Percentiles rank a stretch among this genome's conserved stretches.
Conservation (phyloP, 2,329 filamentous ascomycete genomes). For the Mariannaea sp. region DNA sequence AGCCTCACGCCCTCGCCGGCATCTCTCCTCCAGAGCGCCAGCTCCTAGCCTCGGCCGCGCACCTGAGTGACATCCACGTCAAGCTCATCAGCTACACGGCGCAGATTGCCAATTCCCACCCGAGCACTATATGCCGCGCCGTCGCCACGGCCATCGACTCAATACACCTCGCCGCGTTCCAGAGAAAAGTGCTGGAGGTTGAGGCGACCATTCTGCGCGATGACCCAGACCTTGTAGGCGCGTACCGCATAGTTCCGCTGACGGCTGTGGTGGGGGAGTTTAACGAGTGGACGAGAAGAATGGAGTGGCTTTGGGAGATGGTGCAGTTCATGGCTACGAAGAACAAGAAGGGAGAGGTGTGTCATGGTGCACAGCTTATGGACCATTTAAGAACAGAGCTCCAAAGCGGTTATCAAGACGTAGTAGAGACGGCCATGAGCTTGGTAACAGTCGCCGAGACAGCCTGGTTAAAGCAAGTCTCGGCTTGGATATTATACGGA, state of each 20-base stretch:
- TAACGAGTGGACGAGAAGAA: slow-evolving; percentile 78
- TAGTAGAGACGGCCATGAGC: slow-evolving; percentile 75
- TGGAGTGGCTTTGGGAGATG: slow-evolving; percentile 85
- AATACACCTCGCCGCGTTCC: slow-evolving; percentile 78
- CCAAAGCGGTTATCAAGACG: slow-evolving; percentile 86
- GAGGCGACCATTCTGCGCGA: slow-evolving; percentile 77
- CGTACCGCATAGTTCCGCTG: slow-evolving; percentile 90
- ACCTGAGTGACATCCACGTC: slow-evolving; percentile 78
- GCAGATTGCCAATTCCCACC: slow-evolving; percentile 70
- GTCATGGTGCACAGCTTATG: slow-evolving; percentile 75
- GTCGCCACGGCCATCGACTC: slow-evolving; percentile 79
- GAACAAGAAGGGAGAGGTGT: slow-evolving; percentile 45
- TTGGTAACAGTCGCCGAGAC: slow-evolving; percentile 81
- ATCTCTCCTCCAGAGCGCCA: slow-evolving; percentile 81
- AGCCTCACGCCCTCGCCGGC: slow-evolving; percentile 52
- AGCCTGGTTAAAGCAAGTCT: slow-evolving; percentile 88
- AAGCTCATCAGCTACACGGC: slow-evolving; percentile 70
- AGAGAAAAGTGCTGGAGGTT: slow-evolving; percentile 81
- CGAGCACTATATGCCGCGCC: slow-evolving; percentile 83
- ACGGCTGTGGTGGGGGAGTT: slow-evolving; percentile 85
- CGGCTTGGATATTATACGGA: slow-evolving; percentile 90
- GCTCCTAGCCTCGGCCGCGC: slow-evolving; percentile 76
- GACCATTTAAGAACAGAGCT: slow-evolving; percentile 75
- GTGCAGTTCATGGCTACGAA: slow-evolving; percentile 67
- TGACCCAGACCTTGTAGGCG: slow-evolving; percentile 82